Base-by-base conservation (phyloP, 495 filamentous ascomycete genomes). In the Aspergillus cristatus region DNA sequence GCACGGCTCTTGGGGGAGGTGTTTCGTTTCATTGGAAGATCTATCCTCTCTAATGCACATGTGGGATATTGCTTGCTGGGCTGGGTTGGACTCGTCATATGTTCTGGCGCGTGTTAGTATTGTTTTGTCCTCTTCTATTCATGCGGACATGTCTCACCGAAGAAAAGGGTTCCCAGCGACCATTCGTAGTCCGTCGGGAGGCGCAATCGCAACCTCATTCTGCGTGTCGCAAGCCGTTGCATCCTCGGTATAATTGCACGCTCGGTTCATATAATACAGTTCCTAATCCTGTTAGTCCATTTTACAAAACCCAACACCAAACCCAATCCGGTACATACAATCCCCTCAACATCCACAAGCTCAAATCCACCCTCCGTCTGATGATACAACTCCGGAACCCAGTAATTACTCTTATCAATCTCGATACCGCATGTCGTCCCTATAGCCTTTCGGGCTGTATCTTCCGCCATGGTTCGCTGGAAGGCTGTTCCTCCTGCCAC, bases 401-500 rank as follows among this genome's bases (percentile, higher is more conserved):
- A 90, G 60, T 90, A 89, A 59, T 78, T 79, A 48, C 76, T 82
- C 47, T 76, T 63, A 57, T 90, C 85, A 38, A 72, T 68, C 48
- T 68, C 75, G 46, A 81, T 65, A 13, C 63, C 68, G 46, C 82
- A 78, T 7, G 77, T 78, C 34, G 81, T 82, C 50, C 82, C 87
- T 0, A 54, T 63, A 0, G 82, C 81, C 36, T 63, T 50, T 34
- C 67, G 60, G n/a, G 82, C 72, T 15, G 65, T 55, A 33, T 72
- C 57, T 31, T 70, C 78, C 30, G 59, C 66, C 64, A 78, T 79
- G 32, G 54, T 68, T 51, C 79, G 63, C 46, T 75, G 68, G 54
- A 87, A 87, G 44, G 74, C 81, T 60, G 74, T 84, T 29, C 82
- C 83, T 14, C 86, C 87, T 43, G 78, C 72, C 41, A 87, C 73